Percentiles rank a stretch among this genome's conserved stretches.
Conservation (phyloP, 495 filamentous ascomycete genomes). For the Talaromyces ruber region DNA sequence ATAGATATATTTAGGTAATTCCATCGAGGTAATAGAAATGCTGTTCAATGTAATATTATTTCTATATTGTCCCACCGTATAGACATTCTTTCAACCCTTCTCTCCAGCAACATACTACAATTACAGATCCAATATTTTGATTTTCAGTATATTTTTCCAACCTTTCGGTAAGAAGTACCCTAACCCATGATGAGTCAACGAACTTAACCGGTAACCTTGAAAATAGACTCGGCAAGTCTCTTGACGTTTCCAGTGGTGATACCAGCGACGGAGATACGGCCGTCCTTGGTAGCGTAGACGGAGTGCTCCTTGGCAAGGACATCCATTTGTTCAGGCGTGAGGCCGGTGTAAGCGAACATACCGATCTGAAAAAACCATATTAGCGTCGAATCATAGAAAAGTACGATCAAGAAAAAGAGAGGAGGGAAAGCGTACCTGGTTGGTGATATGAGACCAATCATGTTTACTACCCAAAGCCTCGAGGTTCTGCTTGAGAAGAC, state of each 20-base stretch:
- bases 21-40: background rate
- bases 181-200: background rate
- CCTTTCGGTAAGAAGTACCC: background rate
- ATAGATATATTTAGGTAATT: background rate
- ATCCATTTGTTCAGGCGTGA: conserved; percentile 90
- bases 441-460: conserved; percentile 98
- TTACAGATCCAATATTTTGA: background rate
- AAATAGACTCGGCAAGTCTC: conserved; percentile 89
- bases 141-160: conserved; percentile 7
- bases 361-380: conserved; percentile 54
- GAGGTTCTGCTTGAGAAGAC: conserved; percentile 84
- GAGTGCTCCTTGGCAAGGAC: conserved; percentile 91
- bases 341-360: conserved; percentile 98
- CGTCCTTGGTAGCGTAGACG: conserved; percentile 96
- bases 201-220: conserved; percentile 70
- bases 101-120: background rate
- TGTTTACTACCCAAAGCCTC: conserved; percentile 91
- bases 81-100: background rate
- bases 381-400: background rate
- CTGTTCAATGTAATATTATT: background rate
- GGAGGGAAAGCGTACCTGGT: conserved; percentile 41
- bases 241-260: conserved; percentile 91
- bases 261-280: conserved; percentile 93
- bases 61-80: background rate
- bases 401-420: background rate